A percentile compares a stretch with the other conserved stretches of the same genome.
These are phyloP conservation scores for Cercospora canescens DNA, from an alignment of 2,329 filamentous ascomycete species.

Conservation along the genomic window DNA sequence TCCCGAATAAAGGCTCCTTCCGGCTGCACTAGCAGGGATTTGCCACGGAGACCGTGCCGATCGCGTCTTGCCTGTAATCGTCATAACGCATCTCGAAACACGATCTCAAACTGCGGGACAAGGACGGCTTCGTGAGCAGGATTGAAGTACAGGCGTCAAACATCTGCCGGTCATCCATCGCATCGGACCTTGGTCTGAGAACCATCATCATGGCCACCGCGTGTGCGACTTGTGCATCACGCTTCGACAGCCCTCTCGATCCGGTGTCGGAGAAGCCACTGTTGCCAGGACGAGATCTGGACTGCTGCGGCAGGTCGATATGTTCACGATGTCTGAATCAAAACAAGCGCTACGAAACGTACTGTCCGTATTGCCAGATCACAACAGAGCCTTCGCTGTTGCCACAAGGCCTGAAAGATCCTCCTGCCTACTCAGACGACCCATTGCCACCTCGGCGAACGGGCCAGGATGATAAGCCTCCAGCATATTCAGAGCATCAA, in stretches of 20 bases:
- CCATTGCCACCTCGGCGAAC: conserved; percentile 11
- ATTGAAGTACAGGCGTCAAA: neutral
- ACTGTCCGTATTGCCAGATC: conserved; percentile 77
- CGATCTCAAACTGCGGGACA: neutral
- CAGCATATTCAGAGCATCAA: conserved; percentile 45
- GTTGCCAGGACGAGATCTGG: conserved; percentile 60
- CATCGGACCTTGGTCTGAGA: neutral
- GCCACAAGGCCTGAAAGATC: conserved; percentile 65
- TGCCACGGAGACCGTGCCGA: neutral
- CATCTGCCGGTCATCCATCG: neutral
- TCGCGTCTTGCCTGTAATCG: neutral
- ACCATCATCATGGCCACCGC: conserved; percentile 11
- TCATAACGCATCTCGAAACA: conserved; percentile 5
- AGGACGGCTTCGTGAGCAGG: conserved; percentile 15
- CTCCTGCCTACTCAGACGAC: conserved; percentile 59
- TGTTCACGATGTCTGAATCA: conserved; percentile 70
- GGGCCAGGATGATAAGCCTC: conserved; percentile 40
- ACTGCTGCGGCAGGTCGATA: conserved; percentile 70
- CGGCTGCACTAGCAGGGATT: conserved; percentile 2
- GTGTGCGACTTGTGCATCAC: conserved; percentile 36
- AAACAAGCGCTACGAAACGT: conserved; percentile 66
- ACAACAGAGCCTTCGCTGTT: conserved; percentile 61
- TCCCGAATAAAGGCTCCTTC: neutral
- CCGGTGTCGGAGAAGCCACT: conserved; percentile 58
- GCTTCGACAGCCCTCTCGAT: conserved; percentile 26